Evolutionary conservation across 306 rosid species (phyloP), one percentile per base, ranked within the genome.

Genomic region (Pterocarpus macrocarpus): DNA sequence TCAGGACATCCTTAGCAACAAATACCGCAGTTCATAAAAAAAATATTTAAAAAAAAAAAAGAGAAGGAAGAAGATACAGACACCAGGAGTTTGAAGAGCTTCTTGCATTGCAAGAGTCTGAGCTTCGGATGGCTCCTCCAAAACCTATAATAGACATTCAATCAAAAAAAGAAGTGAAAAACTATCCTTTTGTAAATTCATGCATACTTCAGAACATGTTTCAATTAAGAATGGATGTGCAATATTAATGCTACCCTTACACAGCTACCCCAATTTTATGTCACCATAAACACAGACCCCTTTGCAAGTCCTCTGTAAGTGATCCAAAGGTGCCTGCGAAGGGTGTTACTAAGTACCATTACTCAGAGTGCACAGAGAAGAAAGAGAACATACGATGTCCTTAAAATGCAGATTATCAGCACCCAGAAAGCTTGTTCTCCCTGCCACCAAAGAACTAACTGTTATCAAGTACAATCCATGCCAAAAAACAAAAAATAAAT

Each of bases 1-100:
- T 16, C 32, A 35, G 41, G 56, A 69, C 33, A 35, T 64, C 66
- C 55, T 61, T 11, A 12, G 58, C 36, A 63, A 45, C 62, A 82
- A 53, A 78, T 33, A 39, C 15, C 47, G 66, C 13, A 73, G 30
- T 22, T 53, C 45, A 38, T 22, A 44, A 30, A 28, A 2, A 22
- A 78, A 67, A n/a, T 10, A 39, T 53, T 12, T 7, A 4, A 55
- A 1, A 64, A 12, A 44, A 1, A 64, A 12, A 41, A 14, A 38
- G 5, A 2, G 62, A 34, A 63, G 44, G 59, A 71, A 78, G 68
- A 85, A 80, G 71, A 53, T 68, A 83, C 95, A 50, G 35, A 94
- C 98, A 86, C 93, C 94, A 9, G 92, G 97, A 70, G 95, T 92
- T 82, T 57, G 90, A 41, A 90, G 86, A 70, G 80, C 84, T 39